Evolutionary conservation across 2,329 filamentous ascomycete genomes (phyloP).

Genomic region (Colletotrichum sp.): DNA sequence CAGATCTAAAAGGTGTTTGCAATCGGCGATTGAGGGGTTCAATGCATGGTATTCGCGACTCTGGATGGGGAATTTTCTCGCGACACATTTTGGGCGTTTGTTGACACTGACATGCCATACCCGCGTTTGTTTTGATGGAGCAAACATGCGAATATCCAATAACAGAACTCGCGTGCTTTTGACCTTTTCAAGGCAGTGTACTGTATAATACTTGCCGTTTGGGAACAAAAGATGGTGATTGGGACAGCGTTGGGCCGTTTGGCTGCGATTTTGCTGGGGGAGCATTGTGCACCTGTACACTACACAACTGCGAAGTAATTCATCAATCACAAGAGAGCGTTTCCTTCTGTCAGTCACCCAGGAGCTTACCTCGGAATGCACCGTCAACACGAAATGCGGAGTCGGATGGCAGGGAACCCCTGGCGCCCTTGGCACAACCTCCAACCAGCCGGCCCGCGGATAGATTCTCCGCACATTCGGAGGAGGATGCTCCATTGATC

Average conservation of each 20-base stretch:
- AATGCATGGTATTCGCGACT: neutral
- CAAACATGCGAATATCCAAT: neutral
- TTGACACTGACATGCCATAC: neutral
- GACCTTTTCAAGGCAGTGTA: neutral
- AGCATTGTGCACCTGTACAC: neutral
- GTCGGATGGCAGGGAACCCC: neutral
- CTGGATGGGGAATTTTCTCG: neutral
- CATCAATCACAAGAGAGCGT: neutral
- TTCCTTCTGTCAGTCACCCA: neutral
- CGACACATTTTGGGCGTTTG: neutral
- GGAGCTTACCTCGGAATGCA: neutral
- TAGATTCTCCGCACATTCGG: slow-evolving; percentile 12
- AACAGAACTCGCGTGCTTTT: neutral
- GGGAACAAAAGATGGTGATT: neutral
- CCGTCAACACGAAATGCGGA: neutral
- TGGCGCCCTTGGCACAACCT: neutral
- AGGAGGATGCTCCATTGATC: slow-evolving; percentile 20
- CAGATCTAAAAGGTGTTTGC: neutral
- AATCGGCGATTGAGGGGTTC: neutral
- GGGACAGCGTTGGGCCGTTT: neutral
- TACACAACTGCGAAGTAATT: neutral
- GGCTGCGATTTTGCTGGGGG: neutral
- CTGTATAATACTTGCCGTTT: neutral
- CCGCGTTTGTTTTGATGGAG: neutral
- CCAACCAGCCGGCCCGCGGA: neutral